Evolutionary conservation across 164 flowering plant genomes (phyloP).

Genomic region (Magnolia changhungtana): DNA sequence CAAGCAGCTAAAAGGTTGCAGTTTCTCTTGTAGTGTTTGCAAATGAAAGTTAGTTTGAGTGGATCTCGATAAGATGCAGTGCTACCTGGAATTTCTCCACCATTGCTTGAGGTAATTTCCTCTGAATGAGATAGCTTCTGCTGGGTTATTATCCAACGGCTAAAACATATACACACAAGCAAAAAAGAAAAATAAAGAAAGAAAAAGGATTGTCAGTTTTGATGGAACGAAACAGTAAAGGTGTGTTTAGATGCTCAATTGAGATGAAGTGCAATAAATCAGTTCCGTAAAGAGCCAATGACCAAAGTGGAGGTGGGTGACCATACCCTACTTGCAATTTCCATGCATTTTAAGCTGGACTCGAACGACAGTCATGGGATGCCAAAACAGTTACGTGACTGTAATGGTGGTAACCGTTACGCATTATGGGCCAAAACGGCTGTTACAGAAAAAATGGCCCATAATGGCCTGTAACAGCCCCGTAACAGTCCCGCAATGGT

Average conservation of each 20-base stretch:
- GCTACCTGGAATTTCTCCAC: slow-evolving; percentile 54
- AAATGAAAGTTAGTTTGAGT: slow-evolving; percentile 46
- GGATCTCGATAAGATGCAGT: slow-evolving; percentile 66
- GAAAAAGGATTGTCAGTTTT: not conserved
- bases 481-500: no score
- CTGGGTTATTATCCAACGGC: slow-evolving; percentile 60
- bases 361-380: no score
- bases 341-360: not conserved
- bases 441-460: no score
- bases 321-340: not conserved
- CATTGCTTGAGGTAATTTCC: slow-evolving; percentile 17
- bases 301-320: not conserved
- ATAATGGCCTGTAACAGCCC: no score
- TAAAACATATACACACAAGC: slow-evolving; percentile 27
- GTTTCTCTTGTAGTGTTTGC: slow-evolving; percentile 86
- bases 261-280: no score
- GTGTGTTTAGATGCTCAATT: no score
- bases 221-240: not conserved
- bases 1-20: slow-evolving; percentile 81
- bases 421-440: no score
- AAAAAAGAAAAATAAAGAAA: no score
- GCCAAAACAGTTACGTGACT: no score
- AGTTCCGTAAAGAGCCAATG: not conserved
- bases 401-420: no score
- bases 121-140: slow-evolving; percentile 33